A percentile compares a stretch with the other conserved stretches of the same genome.
Conservation (phyloP, 2,329 filamentous ascomycete species). For the Teratosphaeria destructans region DNA sequence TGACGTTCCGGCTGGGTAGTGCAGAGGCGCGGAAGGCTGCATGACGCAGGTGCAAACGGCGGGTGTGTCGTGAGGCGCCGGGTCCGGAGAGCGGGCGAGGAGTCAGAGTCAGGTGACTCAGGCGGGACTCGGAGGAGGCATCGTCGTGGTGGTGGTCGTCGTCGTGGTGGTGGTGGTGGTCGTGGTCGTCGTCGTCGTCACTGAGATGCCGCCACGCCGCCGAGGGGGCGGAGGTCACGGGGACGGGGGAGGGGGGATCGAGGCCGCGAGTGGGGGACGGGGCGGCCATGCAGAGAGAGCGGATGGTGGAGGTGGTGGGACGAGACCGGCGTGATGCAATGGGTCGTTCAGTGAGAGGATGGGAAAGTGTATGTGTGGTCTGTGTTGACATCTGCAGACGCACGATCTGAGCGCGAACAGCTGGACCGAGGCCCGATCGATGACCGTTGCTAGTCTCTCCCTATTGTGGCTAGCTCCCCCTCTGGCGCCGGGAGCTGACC, state of each 20-base stretch:
- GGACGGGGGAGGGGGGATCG: too few species aligned
- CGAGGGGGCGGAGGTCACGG: too few species aligned
- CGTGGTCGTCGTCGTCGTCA: background rate
- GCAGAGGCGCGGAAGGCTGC: constrained; percentile 24
- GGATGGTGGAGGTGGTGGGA: too few species aligned
- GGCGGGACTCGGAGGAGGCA: too few species aligned
- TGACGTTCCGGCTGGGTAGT: constrained; percentile 22
- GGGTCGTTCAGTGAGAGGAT: too few species aligned
- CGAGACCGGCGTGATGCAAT: too few species aligned
- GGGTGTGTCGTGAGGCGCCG: constrained; percentile 16
- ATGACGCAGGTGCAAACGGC: constrained; percentile 25
- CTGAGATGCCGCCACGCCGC: too few species aligned
- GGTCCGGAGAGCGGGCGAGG: constrained; percentile 9
- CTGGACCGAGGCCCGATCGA: background rate
- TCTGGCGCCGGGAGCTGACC: background rate
- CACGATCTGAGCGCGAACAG: too few species aligned
- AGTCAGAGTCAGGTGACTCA: too few species aligned
- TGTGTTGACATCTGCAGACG: background rate
- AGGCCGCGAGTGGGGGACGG: too few species aligned
- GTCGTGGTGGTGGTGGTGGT: background rate
- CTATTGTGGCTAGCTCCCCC: background rate
- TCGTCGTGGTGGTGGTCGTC: background rate
- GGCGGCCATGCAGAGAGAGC: too few species aligned
- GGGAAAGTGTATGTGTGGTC: background rate
- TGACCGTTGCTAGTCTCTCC: background rate